Evolutionary conservation across 2,329 filamentous ascomycete genomes (phyloP).

Genomic region (Epichloe glyceriae): DNA sequence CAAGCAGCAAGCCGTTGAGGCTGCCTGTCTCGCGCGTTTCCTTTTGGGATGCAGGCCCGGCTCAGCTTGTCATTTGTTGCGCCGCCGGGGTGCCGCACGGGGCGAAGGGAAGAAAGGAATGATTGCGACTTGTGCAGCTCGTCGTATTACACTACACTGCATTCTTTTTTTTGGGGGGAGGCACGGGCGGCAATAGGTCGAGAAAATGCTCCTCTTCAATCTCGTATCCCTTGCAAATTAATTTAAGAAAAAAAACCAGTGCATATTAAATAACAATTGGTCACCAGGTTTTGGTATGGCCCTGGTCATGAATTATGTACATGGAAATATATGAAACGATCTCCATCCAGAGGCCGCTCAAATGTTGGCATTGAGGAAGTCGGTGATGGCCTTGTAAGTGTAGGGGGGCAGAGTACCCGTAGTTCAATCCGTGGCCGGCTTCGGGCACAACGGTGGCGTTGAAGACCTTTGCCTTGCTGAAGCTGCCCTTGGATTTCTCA

Average conservation of each 20-base stretch:
- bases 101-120: no score
- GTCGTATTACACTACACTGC: no score
- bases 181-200: no score
- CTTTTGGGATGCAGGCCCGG: no score
- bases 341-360: not conserved
- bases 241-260: not conserved
- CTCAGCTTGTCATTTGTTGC: no score
- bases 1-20: no score
- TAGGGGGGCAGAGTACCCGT: slow-evolving; percentile 23
- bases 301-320: not conserved
- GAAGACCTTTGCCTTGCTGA: slow-evolving; percentile 34
- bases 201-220: no score
- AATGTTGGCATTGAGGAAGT: slow-evolving; percentile 16
- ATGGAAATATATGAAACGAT: not conserved
- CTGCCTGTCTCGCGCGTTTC: no score
- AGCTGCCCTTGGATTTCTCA: slow-evolving; percentile 25
- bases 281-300: not conserved
- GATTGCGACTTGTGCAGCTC: no score
- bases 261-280: not conserved
- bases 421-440: slow-evolving; percentile 38
- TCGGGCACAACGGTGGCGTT: slow-evolving; percentile 39
- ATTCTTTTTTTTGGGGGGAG: no score
- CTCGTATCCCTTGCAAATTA: not conserved
- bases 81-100: no score
- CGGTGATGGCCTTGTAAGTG: slow-evolving; percentile 23